These are phyloP conservation scores for Aureobasidium zeae DNA, from an alignment of 2,329 filamentous ascomycete species.

Conservation along the genomic window DNA sequence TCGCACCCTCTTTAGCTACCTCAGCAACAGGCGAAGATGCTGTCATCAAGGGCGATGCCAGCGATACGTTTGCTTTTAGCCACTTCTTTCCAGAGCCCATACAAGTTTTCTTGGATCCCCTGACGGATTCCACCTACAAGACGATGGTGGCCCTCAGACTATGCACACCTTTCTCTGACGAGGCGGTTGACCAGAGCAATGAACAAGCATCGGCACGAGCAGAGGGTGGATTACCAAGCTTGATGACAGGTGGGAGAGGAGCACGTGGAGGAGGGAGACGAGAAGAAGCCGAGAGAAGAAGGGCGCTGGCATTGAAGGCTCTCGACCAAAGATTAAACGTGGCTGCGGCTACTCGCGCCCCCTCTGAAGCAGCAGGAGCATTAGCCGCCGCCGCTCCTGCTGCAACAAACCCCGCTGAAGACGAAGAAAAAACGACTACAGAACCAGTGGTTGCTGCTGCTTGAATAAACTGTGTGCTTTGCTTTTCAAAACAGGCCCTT, in stretches of 20 bases:
- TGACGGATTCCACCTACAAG: slow-evolving; percentile 68
- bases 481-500: too few species aligned
- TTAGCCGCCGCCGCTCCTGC: too few species aligned
- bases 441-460: background rate
- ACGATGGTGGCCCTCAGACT: slow-evolving; percentile 65
- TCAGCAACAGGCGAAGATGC: slow-evolving; percentile 40
- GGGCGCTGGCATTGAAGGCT: slow-evolving; percentile 81
- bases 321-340: slow-evolving; percentile 85
- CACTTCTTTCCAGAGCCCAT: slow-evolving; percentile 85
- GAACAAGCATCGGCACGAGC: slow-evolving; percentile 59
- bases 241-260: slow-evolving; percentile 43
- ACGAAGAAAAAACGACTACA: background rate
- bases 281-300: slow-evolving; percentile 82
- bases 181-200: slow-evolving; percentile 66
- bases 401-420: background rate
- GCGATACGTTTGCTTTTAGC: slow-evolving; percentile 90
- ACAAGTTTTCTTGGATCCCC: slow-evolving; percentile 64
- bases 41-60: slow-evolving; percentile 73
- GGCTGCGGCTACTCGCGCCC: slow-evolving; percentile 44
- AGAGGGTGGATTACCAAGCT: slow-evolving; percentile 51
- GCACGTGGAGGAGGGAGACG: slow-evolving; percentile 52
- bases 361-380: background rate
- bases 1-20: slow-evolving; percentile 49
- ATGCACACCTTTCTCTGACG: slow-evolving; percentile 75
- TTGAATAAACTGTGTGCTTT: too few species aligned